Evolutionary conservation across 78 protist species (phyloP).

Genomic region (Dictyostelium citrinum): DNA sequence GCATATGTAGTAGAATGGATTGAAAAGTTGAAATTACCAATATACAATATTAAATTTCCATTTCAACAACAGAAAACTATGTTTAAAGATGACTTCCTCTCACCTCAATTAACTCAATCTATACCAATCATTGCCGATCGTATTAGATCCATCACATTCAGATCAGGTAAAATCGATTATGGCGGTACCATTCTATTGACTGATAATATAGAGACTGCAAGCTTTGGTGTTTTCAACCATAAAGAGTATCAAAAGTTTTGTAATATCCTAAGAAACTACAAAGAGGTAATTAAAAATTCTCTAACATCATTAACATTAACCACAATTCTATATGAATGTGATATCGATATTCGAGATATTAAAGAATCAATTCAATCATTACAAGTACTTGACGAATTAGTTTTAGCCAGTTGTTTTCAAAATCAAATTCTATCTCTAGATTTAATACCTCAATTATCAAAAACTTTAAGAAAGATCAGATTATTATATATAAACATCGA

Average conservation of each 20-base stretch:
- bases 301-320: not conserved
- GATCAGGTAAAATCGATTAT: slow-evolving; percentile 8
- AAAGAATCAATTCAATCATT: not conserved
- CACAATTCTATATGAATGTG: not conserved
- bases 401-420: not conserved
- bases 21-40: not conserved
- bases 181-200: not conserved
- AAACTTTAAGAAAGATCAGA: not conserved
- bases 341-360: not conserved
- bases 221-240: not conserved
- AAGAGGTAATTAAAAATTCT: not conserved
- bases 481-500: not conserved
- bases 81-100: not conserved
- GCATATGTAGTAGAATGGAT: not conserved
- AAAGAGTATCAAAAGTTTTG: slow-evolving; percentile 6
- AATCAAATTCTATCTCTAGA: not conserved
- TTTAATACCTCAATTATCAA: not conserved
- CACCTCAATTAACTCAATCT: not conserved
- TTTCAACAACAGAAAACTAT: not conserved
- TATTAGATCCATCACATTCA: not conserved
- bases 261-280: not conserved
- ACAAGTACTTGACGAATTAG: not conserved
- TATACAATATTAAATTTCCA: not conserved
- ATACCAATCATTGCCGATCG: not conserved
- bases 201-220: not conserved